Percentiles rank a stretch among this genome's conserved stretches.
These are phyloP conservation scores for Speleostelium caveatum DNA, from an alignment of 78 protist genomes.

Conservation along the genomic window DNA sequence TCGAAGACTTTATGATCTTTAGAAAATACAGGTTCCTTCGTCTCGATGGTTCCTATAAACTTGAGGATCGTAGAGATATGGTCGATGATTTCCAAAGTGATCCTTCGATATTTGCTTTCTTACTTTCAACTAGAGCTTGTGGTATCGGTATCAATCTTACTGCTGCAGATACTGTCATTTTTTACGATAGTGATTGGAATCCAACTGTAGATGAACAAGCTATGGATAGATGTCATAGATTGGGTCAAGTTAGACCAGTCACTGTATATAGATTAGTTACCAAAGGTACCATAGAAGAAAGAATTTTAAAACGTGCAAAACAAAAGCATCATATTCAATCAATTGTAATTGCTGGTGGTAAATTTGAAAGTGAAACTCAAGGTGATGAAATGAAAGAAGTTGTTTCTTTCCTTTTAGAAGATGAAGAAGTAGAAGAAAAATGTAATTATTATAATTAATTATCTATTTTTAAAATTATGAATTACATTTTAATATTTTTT, in stretches of 20 bases:
- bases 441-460: neutral
- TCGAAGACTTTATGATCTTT: constrained; percentile 87
- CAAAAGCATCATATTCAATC: constrained; percentile 92
- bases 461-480: neutral
- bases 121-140: constrained; percentile 97
- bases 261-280: constrained; percentile 92
- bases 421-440: constrained; percentile 83
- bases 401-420: constrained; percentile 85
- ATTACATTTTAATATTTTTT: neutral
- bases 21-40: constrained; percentile 86
- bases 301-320: constrained; percentile 91
- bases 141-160: constrained; percentile 99
- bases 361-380: constrained; percentile 64
- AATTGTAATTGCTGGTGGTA: constrained; percentile 92
- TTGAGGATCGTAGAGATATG: constrained; percentile 90
- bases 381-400: constrained; percentile 71
- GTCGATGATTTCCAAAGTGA: constrained; percentile 90
- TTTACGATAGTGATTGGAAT: constrained; percentile 98
- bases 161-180: constrained; percentile 98
- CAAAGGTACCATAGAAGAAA: constrained; percentile 93
- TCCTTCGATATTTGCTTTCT: constrained; percentile 85
- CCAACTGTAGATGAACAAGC: constrained; percentile 96
- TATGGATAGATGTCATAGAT: constrained; percentile 96
- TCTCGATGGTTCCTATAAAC: constrained; percentile 92
- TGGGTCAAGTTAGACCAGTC: constrained; percentile 89